These are phyloP conservation scores for Penicillium sp. DNA, from an alignment of 2,329 filamentous ascomycete genomes.

Conservation along the genomic window DNA sequence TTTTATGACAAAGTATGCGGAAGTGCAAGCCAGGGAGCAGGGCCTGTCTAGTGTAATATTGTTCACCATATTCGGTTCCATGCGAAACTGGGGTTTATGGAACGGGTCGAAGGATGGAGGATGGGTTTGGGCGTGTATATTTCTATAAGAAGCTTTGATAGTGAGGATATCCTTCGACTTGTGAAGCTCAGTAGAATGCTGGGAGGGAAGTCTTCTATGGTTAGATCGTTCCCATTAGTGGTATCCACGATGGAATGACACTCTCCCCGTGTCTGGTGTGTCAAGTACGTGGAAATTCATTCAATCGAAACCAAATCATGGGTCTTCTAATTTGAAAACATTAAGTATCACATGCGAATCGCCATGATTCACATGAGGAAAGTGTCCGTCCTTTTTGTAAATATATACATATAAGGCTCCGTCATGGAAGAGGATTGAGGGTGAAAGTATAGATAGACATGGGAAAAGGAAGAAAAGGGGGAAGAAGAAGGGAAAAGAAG, in stretches of 20 bases:
- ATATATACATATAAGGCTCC: constrained; percentile 16
- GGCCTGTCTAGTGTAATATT: constrained; percentile 9
- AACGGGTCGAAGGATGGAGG: constrained; percentile 17
- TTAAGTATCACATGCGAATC: constrained; percentile 11
- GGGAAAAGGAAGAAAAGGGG: background rate
- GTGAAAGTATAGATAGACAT: background rate
- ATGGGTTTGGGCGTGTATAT: constrained; percentile 23
- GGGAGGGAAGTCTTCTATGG: background rate
- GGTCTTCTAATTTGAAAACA: constrained; percentile 2
- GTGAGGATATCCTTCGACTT: background rate
- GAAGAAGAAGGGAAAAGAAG: background rate
- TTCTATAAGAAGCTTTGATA: constrained; percentile 11
- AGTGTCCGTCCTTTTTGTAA: background rate
- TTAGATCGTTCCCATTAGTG: background rate
- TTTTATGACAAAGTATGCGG: constrained; percentile 1
- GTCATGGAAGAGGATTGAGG: background rate
- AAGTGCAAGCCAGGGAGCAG: background rate
- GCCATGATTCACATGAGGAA: background rate
- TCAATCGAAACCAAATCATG: background rate
- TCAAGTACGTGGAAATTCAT: background rate
- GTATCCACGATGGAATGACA: background rate
- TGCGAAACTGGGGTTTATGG: constrained; percentile 18
- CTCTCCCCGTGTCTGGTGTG: background rate
- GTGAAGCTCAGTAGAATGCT: background rate
- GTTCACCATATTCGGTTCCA: constrained; percentile 22